phyloP scores from a whole-genome alignment of 2,329 filamentous ascomycete species.

The Pestalotiopsis sp. region DNA sequence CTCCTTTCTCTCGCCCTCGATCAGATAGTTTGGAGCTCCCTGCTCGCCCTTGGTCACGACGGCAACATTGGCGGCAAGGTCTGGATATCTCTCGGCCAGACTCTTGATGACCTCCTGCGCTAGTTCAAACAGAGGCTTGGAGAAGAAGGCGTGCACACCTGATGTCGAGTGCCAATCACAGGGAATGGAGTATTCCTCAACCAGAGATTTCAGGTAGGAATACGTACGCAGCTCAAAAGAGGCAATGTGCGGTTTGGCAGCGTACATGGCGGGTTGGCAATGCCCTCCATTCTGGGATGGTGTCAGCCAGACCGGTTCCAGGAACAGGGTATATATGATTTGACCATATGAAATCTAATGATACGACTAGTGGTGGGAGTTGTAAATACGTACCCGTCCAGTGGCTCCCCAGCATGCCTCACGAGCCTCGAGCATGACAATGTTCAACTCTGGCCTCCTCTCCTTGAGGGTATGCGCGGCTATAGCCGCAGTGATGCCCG shows the following conservation, averaged over 20 bases:
- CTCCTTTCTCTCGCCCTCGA: conserved; percentile 27
- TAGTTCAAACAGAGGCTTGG: conserved; percentile 53
- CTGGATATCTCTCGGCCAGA: conserved; percentile 55
- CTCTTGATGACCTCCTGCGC: conserved; percentile 52
- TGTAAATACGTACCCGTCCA: conserved; percentile 61
- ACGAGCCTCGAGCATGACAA: conserved; percentile 76
- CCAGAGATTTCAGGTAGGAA: conserved; percentile 58
- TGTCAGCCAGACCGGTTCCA: conserved; percentile 14
- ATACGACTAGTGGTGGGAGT: neutral
- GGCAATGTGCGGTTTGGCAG: conserved; percentile 60
- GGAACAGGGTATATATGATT: neutral
- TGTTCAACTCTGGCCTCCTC: conserved; percentile 45
- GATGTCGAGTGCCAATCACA: conserved; percentile 71
- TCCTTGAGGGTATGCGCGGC: conserved; percentile 65
- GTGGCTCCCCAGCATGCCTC: conserved; percentile 85
- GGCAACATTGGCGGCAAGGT: conserved; percentile 53
- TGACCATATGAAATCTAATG: neutral
- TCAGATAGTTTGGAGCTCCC: conserved; percentile 20
- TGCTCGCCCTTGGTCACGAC: conserved; percentile 40
- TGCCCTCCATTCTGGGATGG: conserved; percentile 65
- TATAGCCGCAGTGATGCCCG: conserved; percentile 76
- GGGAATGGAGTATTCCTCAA: conserved; percentile 58
- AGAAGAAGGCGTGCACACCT: conserved; percentile 67
- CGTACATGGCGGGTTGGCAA: conserved; percentile 73
- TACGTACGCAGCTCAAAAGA: conserved; percentile 76